Evolutionary conservation across 495 filamentous ascomycete genomes (phyloP), one percentile per base, ranked within the genome.

Genomic region (Recurvomyces mirabilis): DNA sequence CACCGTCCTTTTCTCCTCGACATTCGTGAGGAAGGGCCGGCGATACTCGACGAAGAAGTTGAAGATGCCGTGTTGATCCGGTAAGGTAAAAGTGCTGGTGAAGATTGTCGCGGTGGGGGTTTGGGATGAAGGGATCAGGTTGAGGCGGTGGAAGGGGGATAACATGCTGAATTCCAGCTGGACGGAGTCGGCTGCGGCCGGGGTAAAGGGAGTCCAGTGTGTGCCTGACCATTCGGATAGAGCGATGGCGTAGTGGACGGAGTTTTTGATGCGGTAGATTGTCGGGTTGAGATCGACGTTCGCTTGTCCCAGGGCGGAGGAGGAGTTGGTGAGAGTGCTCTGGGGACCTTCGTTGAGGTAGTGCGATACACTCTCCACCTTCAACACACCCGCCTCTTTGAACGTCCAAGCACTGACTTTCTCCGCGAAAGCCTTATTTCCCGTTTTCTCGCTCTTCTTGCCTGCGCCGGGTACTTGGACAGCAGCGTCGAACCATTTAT

Each of bases 141-240:
- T 62, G 17, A 95, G 73, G n/a, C 93, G 88, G 68, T 95, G 83
- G 78, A 93, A 95, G 52, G 93, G 91, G 5, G 89, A 94, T 12
- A 98, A 82, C 91, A 98, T 98, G 65, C 78, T 87, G 70, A 94
- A 93, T 65, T 98, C 91, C 44, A 98, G 82, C 60, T 98, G 91
- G 12, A 96, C 60, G 21, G 64, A 68, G 59, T 98, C 91, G 40
- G 59, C 63, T 2, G 68, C 47, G 41, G 84, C 78, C 24, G 84
- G 68, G 29, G 67, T 66, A 66, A 87, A 93, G 43, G 88, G 84
- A 6, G 68, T 65, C 64, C 75, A 89, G 64, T 71, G 74, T 20
- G 34, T 34, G 10, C 7, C 24, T 23, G 58, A 53, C 61, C 84
- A 94, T 60, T 95, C 87, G 6, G 91, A 93, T 28, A 95, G 52